These are phyloP conservation scores for Macrophomina pseudophaseolina DNA, from an alignment of 2,329 filamentous ascomycete genomes.

Conservation along the genomic window DNA sequence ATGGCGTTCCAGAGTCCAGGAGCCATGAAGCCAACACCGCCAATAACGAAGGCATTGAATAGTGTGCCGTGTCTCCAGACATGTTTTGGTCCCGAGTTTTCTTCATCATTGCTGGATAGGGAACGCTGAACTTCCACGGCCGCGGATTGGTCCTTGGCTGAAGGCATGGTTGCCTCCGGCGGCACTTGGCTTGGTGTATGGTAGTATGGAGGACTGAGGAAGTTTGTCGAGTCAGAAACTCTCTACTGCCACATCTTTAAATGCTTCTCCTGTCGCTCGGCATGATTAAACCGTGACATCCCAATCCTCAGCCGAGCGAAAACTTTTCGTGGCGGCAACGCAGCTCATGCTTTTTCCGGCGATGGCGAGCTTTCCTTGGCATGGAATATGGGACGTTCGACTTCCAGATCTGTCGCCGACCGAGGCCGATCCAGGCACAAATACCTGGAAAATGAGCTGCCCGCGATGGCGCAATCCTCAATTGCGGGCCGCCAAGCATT, in stretches of 20 bases:
- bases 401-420: neutral
- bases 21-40: constrained; percentile 58
- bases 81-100: neutral
- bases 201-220: too few species aligned
- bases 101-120: neutral
- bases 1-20: constrained; percentile 63
- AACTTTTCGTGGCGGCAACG: neutral
- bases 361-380: constrained; percentile 9
- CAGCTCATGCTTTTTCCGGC: neutral
- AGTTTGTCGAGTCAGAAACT: too few species aligned
- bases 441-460: neutral
- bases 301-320: neutral
- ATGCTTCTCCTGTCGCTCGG: neutral
- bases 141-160: neutral
- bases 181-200: too few species aligned
- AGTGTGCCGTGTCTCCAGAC: constrained; percentile 59
- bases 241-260: neutral
- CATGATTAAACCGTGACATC: neutral
- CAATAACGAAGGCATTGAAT: constrained; percentile 61
- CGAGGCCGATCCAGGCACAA: neutral
- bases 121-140: neutral
- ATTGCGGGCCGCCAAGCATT: neutral
- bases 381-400: neutral
- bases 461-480: neutral
- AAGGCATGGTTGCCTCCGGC: neutral